These are phyloP conservation scores for Cutaneotrichosporon daszewskae DNA, from an alignment of 1,284 basidiomycete species.

Conservation along the genomic window DNA sequence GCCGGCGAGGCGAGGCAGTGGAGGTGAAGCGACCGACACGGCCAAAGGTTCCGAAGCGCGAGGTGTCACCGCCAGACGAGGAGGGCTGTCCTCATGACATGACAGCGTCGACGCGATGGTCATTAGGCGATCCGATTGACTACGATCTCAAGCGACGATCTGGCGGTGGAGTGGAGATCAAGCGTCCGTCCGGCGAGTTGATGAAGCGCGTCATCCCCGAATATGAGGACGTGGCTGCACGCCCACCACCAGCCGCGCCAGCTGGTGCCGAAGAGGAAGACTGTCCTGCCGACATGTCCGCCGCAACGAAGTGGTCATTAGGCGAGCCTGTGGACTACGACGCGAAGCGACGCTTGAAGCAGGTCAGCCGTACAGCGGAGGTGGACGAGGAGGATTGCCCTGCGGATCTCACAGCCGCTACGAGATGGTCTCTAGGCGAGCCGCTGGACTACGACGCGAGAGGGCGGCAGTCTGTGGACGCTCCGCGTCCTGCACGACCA, in stretches of 20 bases:
- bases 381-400: constrained; percentile 1
- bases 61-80: neutral
- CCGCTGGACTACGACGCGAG: constrained; percentile 1
- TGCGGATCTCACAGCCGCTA: neutral
- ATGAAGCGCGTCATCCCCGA: neutral
- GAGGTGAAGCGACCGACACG: constrained; percentile 3
- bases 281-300: constrained; percentile 1
- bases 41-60: neutral
- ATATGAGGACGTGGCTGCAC: neutral
- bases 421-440: constrained; percentile 1
- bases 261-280: neutral
- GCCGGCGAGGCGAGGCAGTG: neutral
- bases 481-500: neutral
- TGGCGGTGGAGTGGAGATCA: neutral
- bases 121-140: constrained; percentile 1
- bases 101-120: neutral
- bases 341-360: too few species aligned
- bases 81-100: neutral
- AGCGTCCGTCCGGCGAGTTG: neutral
- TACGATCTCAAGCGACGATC: neutral
- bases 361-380: too few species aligned
- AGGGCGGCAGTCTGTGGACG: neutral
- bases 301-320: constrained; percentile 1
- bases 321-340: constrained; percentile 1
- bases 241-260: neutral